Evolutionary conservation across 23 red algal genomes (phyloP).

Genomic region (Agarophyton chilense): DNA sequence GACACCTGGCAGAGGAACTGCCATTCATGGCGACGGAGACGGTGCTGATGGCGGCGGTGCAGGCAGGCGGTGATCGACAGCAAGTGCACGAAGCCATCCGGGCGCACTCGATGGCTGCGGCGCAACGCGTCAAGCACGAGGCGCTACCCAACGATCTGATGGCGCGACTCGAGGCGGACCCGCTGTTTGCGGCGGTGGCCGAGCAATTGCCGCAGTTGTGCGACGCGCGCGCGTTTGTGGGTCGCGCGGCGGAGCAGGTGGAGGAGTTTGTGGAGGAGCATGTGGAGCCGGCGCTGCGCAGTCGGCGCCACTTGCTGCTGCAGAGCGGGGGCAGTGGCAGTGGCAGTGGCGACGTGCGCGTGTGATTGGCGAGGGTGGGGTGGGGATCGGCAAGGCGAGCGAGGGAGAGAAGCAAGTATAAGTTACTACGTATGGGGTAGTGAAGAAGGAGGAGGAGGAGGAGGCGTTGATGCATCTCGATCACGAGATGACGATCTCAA

Average conservation of each 20-base stretch:
- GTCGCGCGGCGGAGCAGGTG: slow-evolving; percentile 88
- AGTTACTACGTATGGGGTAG: no score
- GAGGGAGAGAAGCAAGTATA: no score
- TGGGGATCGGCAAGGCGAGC: no score
- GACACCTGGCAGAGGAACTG: slow-evolving; percentile 81
- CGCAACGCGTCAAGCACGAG: slow-evolving; percentile 76
- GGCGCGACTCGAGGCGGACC: slow-evolving; percentile 54
- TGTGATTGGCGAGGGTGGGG: no score
- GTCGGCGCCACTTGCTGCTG: slow-evolving; percentile 19
- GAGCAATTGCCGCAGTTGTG: slow-evolving; percentile 66
- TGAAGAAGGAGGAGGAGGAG: no score
- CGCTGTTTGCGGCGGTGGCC: slow-evolving; percentile 50
- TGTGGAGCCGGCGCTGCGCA: slow-evolving; percentile 58
- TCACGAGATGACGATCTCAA: no score
- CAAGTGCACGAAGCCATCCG: slow-evolving; percentile 85
- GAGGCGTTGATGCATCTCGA: no score
- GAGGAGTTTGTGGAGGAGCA: slow-evolving; percentile 75
- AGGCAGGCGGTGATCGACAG: slow-evolving; percentile 87
- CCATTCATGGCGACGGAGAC: slow-evolving; percentile 96
- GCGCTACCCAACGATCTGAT: slow-evolving; percentile 86
- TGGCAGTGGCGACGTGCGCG: not conserved
- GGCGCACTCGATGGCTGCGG: slow-evolving; percentile 76
- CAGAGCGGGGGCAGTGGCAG: no score
- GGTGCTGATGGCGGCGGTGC: slow-evolving; percentile 87
- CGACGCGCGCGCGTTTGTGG: slow-evolving; percentile 74